Evolutionary conservation across 2,329 filamentous ascomycete genomes (phyloP), one percentile per base, ranked within the genome.

Genomic region (Botrytis cinerea): DNA sequence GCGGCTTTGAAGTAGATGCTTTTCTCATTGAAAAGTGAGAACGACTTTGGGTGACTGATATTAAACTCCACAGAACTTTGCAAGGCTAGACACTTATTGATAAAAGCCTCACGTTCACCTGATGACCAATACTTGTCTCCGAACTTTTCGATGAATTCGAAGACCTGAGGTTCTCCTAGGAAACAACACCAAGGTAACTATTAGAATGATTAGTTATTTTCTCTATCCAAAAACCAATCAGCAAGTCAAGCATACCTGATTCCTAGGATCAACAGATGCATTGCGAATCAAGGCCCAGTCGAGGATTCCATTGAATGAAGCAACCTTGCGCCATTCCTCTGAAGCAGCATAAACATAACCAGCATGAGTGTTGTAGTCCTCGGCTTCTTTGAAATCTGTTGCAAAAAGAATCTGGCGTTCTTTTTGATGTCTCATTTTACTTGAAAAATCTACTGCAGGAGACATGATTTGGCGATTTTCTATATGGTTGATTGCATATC

Each of bases 41-140:
- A 59, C 7, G n/a, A 32, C 35, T 6, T 28, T 35, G 28, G 28
- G 5, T 59, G n/a, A 28, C 18, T 10, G 54, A 35, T 3, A 20
- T 22, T 35, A 16, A 12, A 32, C 7, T 18, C 16, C 4, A 1
- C 0, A 1, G 54, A 59, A 9, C 4, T 0, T 2, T 20, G 14
- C 8, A 59, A 18, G 14, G 5, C 7, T 20, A 32, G 7, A 20
- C 1, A 32, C 8, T 32, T 59, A 9, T 16, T 9, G 22, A 0
- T 51, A 25, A 51, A 51, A 25, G 46, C 46, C 22, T 51, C 12
- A 25, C 9, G 22, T 51, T 51, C 4, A 51, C 25, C 46, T 25
- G 46, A 2, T 51, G 46, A 51, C 46, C 22, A 25, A 25, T 51
- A 12, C 10, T 51, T 51, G 4, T 51, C 4, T 14, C 46, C 22